These are phyloP conservation scores for Phycomyces blakesleeanus DNA, from an alignment of 192 early-diverging fungal genomes.

Conservation along the genomic window DNA sequence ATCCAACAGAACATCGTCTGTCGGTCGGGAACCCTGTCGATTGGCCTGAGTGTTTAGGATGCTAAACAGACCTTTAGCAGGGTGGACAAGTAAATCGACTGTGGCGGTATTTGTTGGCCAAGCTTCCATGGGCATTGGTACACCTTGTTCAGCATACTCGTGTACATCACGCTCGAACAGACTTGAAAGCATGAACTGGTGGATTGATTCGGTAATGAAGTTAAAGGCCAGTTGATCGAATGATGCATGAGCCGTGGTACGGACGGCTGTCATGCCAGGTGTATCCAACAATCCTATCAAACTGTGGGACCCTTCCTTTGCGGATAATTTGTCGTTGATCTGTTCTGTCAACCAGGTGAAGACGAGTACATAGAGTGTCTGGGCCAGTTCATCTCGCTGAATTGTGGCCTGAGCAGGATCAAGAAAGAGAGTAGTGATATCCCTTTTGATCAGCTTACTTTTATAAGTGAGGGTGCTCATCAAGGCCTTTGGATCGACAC, in stretches of 20 bases:
- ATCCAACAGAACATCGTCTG: conserved; percentile 52
- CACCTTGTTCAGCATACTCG: conserved; percentile 60
- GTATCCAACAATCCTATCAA: conserved; percentile 84
- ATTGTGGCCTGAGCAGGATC: conserved; percentile 62
- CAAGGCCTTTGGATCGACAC: conserved; percentile 68
- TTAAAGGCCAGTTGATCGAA: conserved; percentile 69
- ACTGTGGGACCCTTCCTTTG: conserved; percentile 60
- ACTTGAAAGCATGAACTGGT: conserved; percentile 52
- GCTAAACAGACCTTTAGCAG: conserved; percentile 68
- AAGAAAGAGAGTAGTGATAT: conserved; percentile 79
- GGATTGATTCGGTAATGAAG: conserved; percentile 63
- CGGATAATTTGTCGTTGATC: conserved; percentile 71
- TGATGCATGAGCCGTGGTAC: conserved; percentile 8
- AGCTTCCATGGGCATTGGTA: conserved; percentile 45
- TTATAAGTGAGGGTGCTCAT: conserved; percentile 75
- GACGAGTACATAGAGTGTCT: conserved; percentile 73
- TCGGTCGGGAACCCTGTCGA: conserved; percentile 38
- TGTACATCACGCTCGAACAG: conserved; percentile 65
- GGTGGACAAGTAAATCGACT: conserved; percentile 66
- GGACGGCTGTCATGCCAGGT: conserved; percentile 54
- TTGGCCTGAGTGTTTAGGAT: conserved; percentile 40
- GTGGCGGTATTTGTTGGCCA: conserved; percentile 58
- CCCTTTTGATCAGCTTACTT: conserved; percentile 77
- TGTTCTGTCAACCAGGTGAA: conserved; percentile 84
- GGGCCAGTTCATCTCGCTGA: conserved; percentile 74